Conservation (phyloP, 176 grass and related monocot species). For the Phyllostachys edulis region DNA sequence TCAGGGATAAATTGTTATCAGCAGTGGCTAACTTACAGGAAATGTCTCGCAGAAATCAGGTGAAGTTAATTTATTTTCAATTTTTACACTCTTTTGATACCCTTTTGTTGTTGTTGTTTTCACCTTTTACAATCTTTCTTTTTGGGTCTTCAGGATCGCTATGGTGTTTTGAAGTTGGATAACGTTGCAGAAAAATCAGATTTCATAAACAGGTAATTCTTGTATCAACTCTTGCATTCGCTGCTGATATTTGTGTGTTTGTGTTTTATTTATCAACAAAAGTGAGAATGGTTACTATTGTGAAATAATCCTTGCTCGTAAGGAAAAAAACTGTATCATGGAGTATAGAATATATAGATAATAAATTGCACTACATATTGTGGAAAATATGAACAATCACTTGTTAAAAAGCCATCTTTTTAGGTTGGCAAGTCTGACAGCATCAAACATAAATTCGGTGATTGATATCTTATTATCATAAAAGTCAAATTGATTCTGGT, state of each 20-base stretch:
- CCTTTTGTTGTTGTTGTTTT: slow-evolving; percentile 7
- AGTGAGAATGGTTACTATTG: slow-evolving; percentile 4
- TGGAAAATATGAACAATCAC: background rate
- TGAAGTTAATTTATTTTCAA: slow-evolving; percentile 28
- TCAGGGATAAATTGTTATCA: slow-evolving; percentile 56
- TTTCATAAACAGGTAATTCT: slow-evolving; percentile 85
- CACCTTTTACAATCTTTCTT: slow-evolving; percentile 9
- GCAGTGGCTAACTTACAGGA: slow-evolving; percentile 60
- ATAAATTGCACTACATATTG: background rate
- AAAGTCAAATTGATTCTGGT: background rate
- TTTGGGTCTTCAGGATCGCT: slow-evolving; percentile 57
- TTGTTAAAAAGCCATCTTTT: background rate
- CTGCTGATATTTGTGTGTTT: background rate
- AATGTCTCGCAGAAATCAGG: slow-evolving; percentile 59
- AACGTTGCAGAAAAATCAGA: slow-evolving; percentile 71
- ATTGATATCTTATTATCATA: background rate
- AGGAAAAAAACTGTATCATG: background rate
- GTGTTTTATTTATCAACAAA: background rate
- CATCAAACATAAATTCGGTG: background rate
- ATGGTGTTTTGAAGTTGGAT: slow-evolving; percentile 73
- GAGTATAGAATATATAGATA: background rate
- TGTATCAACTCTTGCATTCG: background rate
- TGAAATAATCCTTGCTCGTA: slow-evolving; percentile 5
- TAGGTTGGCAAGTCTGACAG: background rate
- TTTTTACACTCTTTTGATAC: slow-evolving; percentile 2